Evolutionary conservation across 345 rosid genomes (phyloP).

Genomic region (Eucalyptus grandis): DNA sequence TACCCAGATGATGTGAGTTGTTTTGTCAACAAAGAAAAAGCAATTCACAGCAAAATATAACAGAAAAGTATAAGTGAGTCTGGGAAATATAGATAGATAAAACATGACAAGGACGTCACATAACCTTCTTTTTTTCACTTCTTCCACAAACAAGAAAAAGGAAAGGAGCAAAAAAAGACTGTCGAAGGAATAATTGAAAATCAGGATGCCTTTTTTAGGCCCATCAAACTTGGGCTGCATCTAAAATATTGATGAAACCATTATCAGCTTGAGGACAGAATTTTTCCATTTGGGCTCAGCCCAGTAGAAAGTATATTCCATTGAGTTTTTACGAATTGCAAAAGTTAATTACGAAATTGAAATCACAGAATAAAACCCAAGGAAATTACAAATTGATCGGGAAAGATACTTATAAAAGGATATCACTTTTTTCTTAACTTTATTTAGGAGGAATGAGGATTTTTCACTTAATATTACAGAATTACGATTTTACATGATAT

Average conservation of each 20-base stretch:
- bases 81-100: background rate
- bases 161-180: background rate
- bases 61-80: background rate
- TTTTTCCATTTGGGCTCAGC: background rate
- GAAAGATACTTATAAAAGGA: background rate
- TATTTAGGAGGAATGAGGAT: background rate
- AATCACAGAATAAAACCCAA: background rate
- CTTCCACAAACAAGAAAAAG: background rate
- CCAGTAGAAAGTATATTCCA: background rate
- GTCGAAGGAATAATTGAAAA: background rate
- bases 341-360: background rate
- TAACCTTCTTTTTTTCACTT: background rate
- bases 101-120: background rate
- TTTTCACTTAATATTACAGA: background rate
- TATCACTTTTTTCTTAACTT: background rate
- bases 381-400: background rate
- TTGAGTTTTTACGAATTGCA: background rate
- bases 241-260: background rate
- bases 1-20: background rate
- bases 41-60: background rate
- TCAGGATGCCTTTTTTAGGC: background rate
- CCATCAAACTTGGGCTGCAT: background rate
- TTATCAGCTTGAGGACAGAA: background rate
- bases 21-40: background rate
- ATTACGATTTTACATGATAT: background rate